Base-by-base conservation (phyloP, 2,329 filamentous ascomycete species). In the Knufia petricola region DNA sequence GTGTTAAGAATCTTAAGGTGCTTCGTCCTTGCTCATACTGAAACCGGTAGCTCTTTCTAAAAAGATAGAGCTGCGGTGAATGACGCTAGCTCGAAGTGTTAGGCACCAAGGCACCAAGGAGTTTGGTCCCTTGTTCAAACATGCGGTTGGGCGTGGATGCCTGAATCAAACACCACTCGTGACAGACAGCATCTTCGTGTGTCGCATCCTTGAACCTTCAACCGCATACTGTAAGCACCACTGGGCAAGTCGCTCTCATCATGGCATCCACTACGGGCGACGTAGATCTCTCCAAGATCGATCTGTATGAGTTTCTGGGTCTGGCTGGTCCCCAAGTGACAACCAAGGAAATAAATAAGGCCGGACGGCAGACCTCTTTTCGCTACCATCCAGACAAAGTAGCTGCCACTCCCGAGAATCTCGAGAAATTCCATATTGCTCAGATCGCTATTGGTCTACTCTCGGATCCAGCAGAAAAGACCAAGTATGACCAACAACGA, bases 351-450 rank as follows among this genome's bases (percentile, higher is more conserved):
- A 83, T 94, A 60, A 82, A 86, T 55, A 81, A 84, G 57, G 87
- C 87, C 38, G 95, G 90, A 73, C 80, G 87, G 51, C 85, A 86
- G 59, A 82, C 83, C 24, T 87, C 87, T 2, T 73, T 95, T n/a
- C 87, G 87, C 61, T 87, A 89, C 71, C 90, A 96, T 65, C 90
- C 90, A 1, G 90, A 96, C 74, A 95, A 95, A 69, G 82, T 89
- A 48, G 78, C 82, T 54, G 70, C 75, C 31, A 87, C 84, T 3
- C 66, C 69, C 3, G 69, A 69, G 59, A 87, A 92, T 57, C 75
- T 86, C 39, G 81, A 82, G 49, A 85, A 85, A 60, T 96, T 94
- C 72, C 85, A 95, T 65, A 74, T 85, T 1, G 81, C 94, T 50
- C 85, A 88, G 61, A 84, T 85, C 53, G 89, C 87, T n/a, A 81